Conservation (phyloP, 257 asterid genomes). For the Osmanthus fragrans region DNA sequence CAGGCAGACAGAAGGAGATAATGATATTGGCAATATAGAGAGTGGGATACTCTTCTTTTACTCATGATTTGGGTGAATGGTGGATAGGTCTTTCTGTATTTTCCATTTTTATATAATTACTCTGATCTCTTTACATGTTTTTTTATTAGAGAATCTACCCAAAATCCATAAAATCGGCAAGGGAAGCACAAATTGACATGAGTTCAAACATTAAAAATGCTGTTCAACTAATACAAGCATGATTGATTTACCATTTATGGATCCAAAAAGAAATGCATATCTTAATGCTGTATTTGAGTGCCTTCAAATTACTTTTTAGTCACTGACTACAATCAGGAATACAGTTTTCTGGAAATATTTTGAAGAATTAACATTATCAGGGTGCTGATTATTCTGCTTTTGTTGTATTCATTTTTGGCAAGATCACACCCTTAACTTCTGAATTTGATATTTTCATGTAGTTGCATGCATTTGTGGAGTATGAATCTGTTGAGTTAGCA, state of each 20-base stretch:
- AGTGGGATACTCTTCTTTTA: neutral
- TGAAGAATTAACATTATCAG: neutral
- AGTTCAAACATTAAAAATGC: neutral
- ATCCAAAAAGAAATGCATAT: neutral
- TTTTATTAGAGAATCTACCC: constrained; percentile 14
- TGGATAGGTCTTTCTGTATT: neutral
- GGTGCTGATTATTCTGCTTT: neutral
- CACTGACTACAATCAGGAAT: neutral
- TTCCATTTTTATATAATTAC: neutral
- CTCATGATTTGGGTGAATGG: neutral
- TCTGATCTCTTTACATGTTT: constrained; percentile 2
- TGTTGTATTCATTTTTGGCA: constrained; percentile 5
- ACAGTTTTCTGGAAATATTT: neutral
- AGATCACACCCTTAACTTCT: constrained; percentile 19
- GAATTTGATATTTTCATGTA: constrained; percentile 36
- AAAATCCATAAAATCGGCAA: neutral
- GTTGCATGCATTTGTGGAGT: constrained; percentile 93
- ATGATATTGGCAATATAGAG: neutral
- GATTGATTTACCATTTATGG: neutral
- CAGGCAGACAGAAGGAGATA: neutral
- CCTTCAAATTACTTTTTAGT: neutral
- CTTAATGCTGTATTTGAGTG: neutral
- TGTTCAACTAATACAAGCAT: neutral
- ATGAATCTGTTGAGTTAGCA: constrained; percentile 73
- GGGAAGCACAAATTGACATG: neutral